phyloP scores from a whole-genome alignment of 2,329 filamentous ascomycete species.

The Penicillium oxalicum region DNA sequence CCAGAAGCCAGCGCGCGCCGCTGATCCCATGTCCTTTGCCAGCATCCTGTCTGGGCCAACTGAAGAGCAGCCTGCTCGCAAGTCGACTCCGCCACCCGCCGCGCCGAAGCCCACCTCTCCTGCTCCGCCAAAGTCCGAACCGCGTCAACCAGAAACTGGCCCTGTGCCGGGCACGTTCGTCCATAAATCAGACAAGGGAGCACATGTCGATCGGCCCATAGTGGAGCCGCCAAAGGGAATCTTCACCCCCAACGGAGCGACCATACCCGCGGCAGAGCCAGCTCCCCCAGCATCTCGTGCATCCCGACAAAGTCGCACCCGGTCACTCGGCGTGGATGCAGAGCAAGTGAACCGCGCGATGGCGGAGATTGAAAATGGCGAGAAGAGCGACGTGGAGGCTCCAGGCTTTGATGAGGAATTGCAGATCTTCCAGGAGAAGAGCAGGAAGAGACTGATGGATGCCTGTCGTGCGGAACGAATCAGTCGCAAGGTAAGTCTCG shows the following conservation, averaged over 20 bases:
- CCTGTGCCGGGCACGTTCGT: constrained; percentile 22
- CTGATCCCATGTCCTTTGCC: constrained; percentile 91
- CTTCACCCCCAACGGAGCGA: constrained; percentile 13
- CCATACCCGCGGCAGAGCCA: constrained; percentile 9
- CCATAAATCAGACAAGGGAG: constrained; percentile 27
- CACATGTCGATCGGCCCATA: constrained; percentile 20
- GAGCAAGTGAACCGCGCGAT: constrained; percentile 65
- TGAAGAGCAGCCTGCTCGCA: constrained; percentile 50
- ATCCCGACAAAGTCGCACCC: constrained; percentile 15
- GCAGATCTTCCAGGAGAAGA: constrained; percentile 49
- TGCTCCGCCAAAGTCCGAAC: constrained; percentile 10
- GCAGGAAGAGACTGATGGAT: constrained; percentile 63
- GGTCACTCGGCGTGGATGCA: constrained; percentile 39
- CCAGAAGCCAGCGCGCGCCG: constrained; percentile 66
- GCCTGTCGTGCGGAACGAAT: constrained; percentile 57
- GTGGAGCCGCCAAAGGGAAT: constrained; percentile 4
- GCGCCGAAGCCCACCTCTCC: constrained; percentile 15
- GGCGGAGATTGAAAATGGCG: constrained; percentile 51
- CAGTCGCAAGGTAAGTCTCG: constrained; percentile 55
- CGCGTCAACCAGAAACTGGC: constrained; percentile 18
- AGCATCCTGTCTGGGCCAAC: constrained; percentile 83
- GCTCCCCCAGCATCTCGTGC: constrained; percentile 1
- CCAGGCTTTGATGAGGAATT: constrained; percentile 48
- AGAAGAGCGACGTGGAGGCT: constrained; percentile 53
- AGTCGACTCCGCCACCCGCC: constrained; percentile 41